Conservation (phyloP, 192 early-diverging fungal species). For the Coemansia sp. region DNA sequence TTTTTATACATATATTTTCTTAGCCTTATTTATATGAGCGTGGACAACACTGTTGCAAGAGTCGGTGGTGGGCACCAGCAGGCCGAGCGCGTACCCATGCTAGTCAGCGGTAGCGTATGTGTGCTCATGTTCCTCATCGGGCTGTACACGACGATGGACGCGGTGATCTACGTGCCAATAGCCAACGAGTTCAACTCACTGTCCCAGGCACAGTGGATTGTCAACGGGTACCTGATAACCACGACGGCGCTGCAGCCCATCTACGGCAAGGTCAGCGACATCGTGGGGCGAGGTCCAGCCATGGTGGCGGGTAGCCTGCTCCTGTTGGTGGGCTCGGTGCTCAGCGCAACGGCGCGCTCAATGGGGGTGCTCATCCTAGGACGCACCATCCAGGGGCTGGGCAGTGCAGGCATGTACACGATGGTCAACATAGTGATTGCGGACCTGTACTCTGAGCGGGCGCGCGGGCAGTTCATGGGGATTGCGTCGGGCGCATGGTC, state of each 20-base stretch:
- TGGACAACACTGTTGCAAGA: not conserved
- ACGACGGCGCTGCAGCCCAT: conserved; percentile 68
- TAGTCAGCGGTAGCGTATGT: not conserved
- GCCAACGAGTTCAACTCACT: conserved; percentile 66
- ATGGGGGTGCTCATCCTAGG: conserved; percentile 61
- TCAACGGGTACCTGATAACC: conserved; percentile 68
- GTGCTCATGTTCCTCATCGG: conserved; percentile 17
- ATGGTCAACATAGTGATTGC: conserved; percentile 67
- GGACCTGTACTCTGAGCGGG: conserved; percentile 68
- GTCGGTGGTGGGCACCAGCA: not conserved
- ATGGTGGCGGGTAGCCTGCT: conserved; percentile 36
- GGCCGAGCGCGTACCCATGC: not conserved
- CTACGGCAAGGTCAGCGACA: conserved; percentile 83
- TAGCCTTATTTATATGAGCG: no score
- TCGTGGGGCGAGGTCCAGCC: conserved; percentile 53
- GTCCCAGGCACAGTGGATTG: conserved; percentile 76
- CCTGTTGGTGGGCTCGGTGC: conserved; percentile 46
- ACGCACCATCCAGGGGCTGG: conserved; percentile 71
- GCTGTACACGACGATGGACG: conserved; percentile 20
- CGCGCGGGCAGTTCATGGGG: conserved; percentile 72
- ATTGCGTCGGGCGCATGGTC: conserved; percentile 59
- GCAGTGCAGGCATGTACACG: conserved; percentile 61
- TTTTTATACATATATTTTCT: no score
- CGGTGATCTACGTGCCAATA: conserved; percentile 59
- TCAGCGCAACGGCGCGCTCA: conserved; percentile 39